These are phyloP conservation scores for Trametopsis cervina DNA, from an alignment of 768 basidiomycete species.

Conservation along the genomic window DNA sequence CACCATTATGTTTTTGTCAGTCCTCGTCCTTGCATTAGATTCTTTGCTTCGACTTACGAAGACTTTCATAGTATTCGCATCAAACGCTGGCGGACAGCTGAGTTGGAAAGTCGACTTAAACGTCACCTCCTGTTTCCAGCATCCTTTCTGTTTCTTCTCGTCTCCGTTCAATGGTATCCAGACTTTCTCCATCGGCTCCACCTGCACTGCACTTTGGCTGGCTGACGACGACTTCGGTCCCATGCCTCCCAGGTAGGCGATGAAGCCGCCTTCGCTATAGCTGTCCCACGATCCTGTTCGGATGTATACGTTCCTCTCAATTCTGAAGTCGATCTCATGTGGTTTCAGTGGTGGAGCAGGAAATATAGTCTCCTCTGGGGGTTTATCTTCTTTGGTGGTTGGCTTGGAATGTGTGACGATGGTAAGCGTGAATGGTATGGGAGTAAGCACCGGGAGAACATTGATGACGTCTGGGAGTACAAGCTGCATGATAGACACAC, in stretches of 20 bases:
- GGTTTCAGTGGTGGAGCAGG: conserved; percentile 13
- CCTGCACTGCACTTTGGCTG: conserved; percentile 5
- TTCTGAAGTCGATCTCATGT: conserved; percentile 11
- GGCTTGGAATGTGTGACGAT: conserved; percentile 15
- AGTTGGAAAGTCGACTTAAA: conserved; percentile 14
- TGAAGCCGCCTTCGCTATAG: conserved; percentile 7
- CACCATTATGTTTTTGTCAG: too few relatives aligned
- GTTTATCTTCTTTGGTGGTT: conserved; percentile 9
- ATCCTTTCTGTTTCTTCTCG: conserved; percentile 12
- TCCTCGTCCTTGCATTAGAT: too few relatives aligned
- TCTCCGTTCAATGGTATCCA: conserved; percentile 12
- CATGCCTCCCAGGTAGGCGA: conserved; percentile 3
- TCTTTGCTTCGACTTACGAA: conserved; percentile 7
- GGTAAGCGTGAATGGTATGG: conserved; percentile 18
- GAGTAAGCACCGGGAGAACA: conserved; percentile 16
- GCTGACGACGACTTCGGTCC: background rate
- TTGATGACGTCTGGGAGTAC: conserved; percentile 11
- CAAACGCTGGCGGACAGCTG: conserved; percentile 13
- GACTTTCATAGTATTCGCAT: conserved; percentile 10
- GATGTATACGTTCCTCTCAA: conserved; percentile 12
- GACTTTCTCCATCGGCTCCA: conserved; percentile 12
- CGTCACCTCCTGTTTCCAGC: conserved; percentile 16
- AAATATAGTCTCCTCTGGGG: conserved; percentile 13
- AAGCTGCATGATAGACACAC: conserved; percentile 5
- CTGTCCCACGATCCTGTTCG: conserved; percentile 6